These are phyloP conservation scores for Cytospora paraplurivora DNA, from an alignment of 2,329 filamentous ascomycete species.

Conservation along the genomic window DNA sequence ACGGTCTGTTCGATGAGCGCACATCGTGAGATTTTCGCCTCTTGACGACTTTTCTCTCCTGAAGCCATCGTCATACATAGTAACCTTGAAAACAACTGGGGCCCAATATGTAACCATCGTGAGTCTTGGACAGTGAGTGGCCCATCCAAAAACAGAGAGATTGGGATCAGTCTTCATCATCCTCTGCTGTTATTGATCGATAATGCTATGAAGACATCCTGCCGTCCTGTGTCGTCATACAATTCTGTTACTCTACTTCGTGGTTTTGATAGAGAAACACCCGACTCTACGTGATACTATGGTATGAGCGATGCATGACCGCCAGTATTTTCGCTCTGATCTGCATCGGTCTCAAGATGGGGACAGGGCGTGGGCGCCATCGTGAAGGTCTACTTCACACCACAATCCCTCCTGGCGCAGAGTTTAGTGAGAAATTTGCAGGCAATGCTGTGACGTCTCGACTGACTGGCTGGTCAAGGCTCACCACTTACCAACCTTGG, in stretches of 20 bases:
- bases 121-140: not conserved
- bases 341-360: not conserved
- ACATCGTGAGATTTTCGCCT: conserved; percentile 9
- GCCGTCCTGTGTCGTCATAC: too few species aligned
- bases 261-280: too few species aligned
- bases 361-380: conserved; percentile 1
- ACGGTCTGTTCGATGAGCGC: conserved; percentile 19
- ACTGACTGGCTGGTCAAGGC: conserved; percentile 7
- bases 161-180: not conserved
- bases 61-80: not conserved
- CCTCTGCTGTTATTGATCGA: not conserved
- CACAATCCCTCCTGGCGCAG: conserved; percentile 4
- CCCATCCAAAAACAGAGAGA: not conserved
- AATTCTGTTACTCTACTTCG: too few species aligned
- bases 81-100: not conserved
- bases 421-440: conserved; percentile 3
- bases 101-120: conserved; percentile 2
- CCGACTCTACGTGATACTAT: not conserved
- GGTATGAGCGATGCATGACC: not conserved
- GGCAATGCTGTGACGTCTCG: conserved; percentile 16
- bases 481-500: not conserved
- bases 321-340: conserved; percentile 14
- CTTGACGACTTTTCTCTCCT: not conserved
- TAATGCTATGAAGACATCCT: too few species aligned
- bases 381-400: conserved; percentile 1